Base-by-base conservation (phyloP, 202 grass and related monocot genomes). In the Schoenoplectus tabernaemontani region DNA sequence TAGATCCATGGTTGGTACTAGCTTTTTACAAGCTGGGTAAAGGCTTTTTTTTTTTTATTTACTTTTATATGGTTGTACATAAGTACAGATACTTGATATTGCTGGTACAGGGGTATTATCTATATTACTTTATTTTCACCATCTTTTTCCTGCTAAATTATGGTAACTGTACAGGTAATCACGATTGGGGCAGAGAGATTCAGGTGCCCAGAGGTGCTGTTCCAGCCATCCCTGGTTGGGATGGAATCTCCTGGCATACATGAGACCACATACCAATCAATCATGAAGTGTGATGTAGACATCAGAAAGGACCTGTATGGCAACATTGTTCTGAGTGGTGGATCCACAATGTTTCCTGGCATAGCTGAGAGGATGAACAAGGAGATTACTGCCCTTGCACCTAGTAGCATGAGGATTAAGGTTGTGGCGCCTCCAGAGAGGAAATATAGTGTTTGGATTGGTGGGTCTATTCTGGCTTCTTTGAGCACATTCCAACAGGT, bases 401-500 rank as follows among this genome's bases (percentile, higher is more conserved):
- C 92, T 12, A 91, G 87, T 61, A 96, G 89, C 85, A 96, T 96
- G 92, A 96, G 89, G 87, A 85, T 96, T 86, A 96, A 96, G 85
- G 92, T 96, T 2, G 92, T 96, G 5, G 92, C 92, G n/a, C 89
- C 92, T 0, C 92, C 89, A 0, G 92, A 96, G 84, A 96, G 92
- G 87, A 96, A 96, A 82, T 96, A 96, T 83, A 92, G 89, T 85
- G 92, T 96, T 41, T 92, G 92, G 92, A 96, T 96, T 0, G 87
- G 89, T 53, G 92, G 92, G 77, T 96, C 92, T 24, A 96, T 96
- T 85, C 87, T 96, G 43, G 92, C 92, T 78, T 96, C 92, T 56
- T 43, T 96, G 47, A 96, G 92, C 87, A 92, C 89, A 64, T 96
- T 96, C 76, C 89, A 96, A 86, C 92, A 96, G 92, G 92, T 96